Conservation (phyloP, 2,329 filamentous ascomycete genomes). For the Aspergillus carbonarius region DNA sequence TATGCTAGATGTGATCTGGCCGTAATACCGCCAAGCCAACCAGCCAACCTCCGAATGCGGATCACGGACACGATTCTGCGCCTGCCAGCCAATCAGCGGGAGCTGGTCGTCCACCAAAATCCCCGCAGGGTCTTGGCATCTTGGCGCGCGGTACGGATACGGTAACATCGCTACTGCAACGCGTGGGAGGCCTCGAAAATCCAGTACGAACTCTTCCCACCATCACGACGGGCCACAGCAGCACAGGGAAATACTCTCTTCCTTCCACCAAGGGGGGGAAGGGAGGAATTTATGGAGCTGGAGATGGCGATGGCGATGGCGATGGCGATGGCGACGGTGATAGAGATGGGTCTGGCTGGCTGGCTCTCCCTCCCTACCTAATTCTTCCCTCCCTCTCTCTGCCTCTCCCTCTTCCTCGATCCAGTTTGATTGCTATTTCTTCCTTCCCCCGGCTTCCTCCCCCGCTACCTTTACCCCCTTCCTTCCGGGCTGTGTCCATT, state of each 20-base stretch:
- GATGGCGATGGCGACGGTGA: too few relatives aligned
- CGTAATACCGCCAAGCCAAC: slow-evolving; percentile 20
- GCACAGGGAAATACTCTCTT: not conserved
- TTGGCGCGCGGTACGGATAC: slow-evolving; percentile 18
- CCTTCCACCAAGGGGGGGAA: not conserved
- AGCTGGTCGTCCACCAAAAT: not conserved
- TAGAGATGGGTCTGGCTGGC: not conserved
- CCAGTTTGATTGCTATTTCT: too few relatives aligned
- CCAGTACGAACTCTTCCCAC: not conserved
- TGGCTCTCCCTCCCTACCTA: not conserved
- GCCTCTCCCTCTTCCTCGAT: not conserved
- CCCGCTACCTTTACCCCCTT: not conserved
- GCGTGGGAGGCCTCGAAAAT: not conserved
- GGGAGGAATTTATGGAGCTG: not conserved
- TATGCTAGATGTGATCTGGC: not conserved
- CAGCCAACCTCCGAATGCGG: slow-evolving; percentile 21
- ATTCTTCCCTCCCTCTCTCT: not conserved
- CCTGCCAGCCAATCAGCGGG: slow-evolving; percentile 10
- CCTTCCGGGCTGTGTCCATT: not conserved
- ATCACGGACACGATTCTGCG: slow-evolving; percentile 12
- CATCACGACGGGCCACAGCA: not conserved
- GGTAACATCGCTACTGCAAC: slow-evolving; percentile 5
- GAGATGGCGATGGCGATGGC: too few relatives aligned
- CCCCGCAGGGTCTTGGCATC: slow-evolving; percentile 23
- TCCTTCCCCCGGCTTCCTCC: too few relatives aligned